Base-by-base conservation (phyloP, 352 stramenopile species). In the Phytophthora fragariae region DNA sequence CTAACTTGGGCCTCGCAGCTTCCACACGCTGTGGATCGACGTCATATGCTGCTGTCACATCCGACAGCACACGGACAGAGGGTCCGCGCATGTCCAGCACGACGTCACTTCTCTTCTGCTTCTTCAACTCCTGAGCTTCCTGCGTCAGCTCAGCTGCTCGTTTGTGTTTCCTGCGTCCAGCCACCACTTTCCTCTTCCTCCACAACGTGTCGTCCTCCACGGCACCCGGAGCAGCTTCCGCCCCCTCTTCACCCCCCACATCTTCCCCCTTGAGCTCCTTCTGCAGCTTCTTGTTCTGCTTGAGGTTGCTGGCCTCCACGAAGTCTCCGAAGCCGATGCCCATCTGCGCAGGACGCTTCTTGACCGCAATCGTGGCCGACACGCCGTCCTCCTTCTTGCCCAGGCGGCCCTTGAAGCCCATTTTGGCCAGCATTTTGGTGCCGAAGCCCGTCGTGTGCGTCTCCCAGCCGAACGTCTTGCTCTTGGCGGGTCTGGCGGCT, bases 391-490 rank as follows among this genome's bases (percentile, higher is more conserved):
- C 92, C 49, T 98, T 89, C 70, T 97, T 98, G 29, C 96, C 96
- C 27, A 99, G 76, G 19, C 96, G 94, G 14, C 96, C 96, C 17
- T 83, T 93, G 71, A 98, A 99, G 49, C 97, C 97, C 95, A 99
- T 98, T 79, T 99, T 99, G 27, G 90, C 75, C 57, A 99, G 78
- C 79, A 99, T 92, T 78, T 98, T 98, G 64, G 95, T 91, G 11
- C 96, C 97, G 68, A 99, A 98, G 27, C 96, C 97, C 68, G 98
- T 99, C 15, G 96, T 98, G 81, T 99, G 97, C 77, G 98, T 98
- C 84, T 98, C 90, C 97, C 97, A 99, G 41, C 75, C 58, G 62
- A 82, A 90, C 44, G 76, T 86, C 57, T 82, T 82, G 17, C 21
- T 54, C 35, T 77, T 64, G 35, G 50, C 6, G 17, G 44, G 44